phyloP scores from a whole-genome alignment of 257 asterid genomes.

The Nyctanthes arbortristis region DNA sequence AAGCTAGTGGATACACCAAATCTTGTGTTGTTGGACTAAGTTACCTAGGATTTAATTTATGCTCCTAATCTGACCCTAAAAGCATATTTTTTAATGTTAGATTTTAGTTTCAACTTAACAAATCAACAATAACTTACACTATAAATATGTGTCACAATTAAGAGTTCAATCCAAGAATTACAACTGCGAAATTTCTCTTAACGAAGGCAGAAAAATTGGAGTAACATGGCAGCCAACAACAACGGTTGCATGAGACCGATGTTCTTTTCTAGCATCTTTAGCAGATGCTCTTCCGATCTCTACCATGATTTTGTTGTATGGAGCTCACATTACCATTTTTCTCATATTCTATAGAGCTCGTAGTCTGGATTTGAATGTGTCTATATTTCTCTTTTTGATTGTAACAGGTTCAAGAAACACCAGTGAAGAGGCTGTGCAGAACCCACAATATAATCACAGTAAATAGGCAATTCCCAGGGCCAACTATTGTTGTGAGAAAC shows the following conservation, averaged over 20 bases:
- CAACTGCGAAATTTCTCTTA: constrained; percentile 12
- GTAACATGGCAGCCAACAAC: constrained; percentile 29
- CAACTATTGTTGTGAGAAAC: constrained; percentile 50
- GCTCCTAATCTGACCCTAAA: neutral
- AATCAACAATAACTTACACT: neutral
- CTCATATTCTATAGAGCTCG: neutral
- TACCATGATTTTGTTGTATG: constrained; percentile 52
- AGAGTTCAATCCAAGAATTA: constrained; percentile 25
- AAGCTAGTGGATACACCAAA: constrained; percentile 47
- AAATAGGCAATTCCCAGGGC: constrained; percentile 78
- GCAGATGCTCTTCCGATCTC: constrained; percentile 52
- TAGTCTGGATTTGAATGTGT: neutral
- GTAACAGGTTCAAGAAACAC: constrained; percentile 50
- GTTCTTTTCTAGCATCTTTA: constrained; percentile 22
- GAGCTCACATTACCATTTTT: neutral
- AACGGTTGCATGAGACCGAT: constrained; percentile 8
- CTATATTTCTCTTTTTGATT: too few species aligned
- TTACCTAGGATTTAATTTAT: constrained; percentile 14
- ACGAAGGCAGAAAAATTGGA: constrained; percentile 11
- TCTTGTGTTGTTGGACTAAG: constrained; percentile 45
- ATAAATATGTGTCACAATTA: constrained; percentile 33
- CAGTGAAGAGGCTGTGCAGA: constrained; percentile 56
- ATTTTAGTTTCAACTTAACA: neutral
- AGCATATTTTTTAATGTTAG: neutral
- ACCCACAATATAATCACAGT: constrained; percentile 53